Evolutionary conservation across 345 rosid genomes (phyloP).

Genomic region (Carallia pectinifolia): DNA sequence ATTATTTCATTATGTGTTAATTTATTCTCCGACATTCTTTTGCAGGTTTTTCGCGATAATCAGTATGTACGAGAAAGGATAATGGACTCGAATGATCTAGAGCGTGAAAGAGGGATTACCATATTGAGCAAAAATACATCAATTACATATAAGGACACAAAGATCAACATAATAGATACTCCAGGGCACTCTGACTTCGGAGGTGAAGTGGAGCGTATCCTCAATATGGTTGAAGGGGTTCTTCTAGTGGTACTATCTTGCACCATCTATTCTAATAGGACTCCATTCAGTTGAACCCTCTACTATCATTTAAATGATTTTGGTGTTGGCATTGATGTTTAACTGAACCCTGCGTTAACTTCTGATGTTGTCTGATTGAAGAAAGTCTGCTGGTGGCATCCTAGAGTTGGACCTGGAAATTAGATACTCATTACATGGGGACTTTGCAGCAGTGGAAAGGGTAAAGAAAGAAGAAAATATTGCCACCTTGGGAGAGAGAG

Average conservation of each 20-base stretch:
- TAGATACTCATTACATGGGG: neutral
- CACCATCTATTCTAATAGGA: slow-evolving; percentile 13
- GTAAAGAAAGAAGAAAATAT: too few relatives aligned
- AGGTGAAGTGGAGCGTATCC: slow-evolving; percentile 98
- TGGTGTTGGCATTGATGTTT: neutral
- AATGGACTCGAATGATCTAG: slow-evolving; percentile 97
- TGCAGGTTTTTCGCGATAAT: slow-evolving; percentile 93
- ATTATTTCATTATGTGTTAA: neutral
- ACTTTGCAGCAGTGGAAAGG: too few relatives aligned
- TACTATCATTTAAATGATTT: neutral
- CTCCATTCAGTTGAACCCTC: neutral
- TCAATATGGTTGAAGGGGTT: slow-evolving; percentile 99
- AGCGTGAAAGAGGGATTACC: slow-evolving; percentile 96
- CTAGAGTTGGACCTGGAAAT: neutral
- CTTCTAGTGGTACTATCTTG: slow-evolving; percentile 80
- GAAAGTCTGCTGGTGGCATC: neutral
- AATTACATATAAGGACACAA: slow-evolving; percentile 76
- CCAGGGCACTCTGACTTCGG: slow-evolving; percentile 99
- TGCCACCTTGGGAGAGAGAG: too few relatives aligned
- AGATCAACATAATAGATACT: slow-evolving; percentile 91
- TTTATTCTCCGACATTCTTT: neutral
- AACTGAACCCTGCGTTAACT: neutral
- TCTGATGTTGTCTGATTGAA: neutral
- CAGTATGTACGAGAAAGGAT: slow-evolving; percentile 87
- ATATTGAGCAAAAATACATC: slow-evolving; percentile 96